phyloP scores from a whole-genome alignment of 805 yeast genomes.

The Helenozyma baotianmanensis region DNA sequence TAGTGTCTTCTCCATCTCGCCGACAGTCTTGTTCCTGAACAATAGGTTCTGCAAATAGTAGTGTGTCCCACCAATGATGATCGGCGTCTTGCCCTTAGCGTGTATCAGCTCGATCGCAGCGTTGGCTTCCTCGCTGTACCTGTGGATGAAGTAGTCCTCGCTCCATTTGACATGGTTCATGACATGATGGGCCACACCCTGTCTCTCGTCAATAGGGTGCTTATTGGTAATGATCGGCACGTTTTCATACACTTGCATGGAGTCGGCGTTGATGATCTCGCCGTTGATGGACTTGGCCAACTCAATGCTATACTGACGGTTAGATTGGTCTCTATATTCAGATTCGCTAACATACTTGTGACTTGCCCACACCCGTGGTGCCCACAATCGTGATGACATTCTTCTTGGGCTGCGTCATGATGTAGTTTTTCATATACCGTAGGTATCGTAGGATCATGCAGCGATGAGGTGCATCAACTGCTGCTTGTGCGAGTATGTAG shows the following conservation, averaged over 20 bases:
- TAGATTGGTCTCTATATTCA: too few relatives aligned
- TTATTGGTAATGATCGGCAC: conserved; percentile 82
- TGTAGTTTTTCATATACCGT: conserved; percentile 19
- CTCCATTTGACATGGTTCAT: conserved; percentile 81
- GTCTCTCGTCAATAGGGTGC: conserved; percentile 77
- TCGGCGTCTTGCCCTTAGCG: conserved; percentile 67
- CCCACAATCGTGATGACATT: conserved; percentile 70
- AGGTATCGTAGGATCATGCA: conserved; percentile 13
- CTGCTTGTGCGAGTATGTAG: too few relatives aligned
- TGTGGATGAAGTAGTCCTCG: conserved; percentile 75
- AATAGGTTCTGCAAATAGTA: conserved; percentile 79
- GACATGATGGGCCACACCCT: conserved; percentile 77
- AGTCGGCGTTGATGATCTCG: conserved; percentile 91
- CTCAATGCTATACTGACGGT: conserved; percentile 58
- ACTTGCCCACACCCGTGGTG: conserved; percentile 95
- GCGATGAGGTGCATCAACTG: too few relatives aligned
- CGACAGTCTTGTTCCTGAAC: conserved; percentile 65
- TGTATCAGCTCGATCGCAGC: conserved; percentile 61
- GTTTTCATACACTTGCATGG: conserved; percentile 88
- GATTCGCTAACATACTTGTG: conserved; percentile 61
- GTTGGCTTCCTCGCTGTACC: conserved; percentile 71
- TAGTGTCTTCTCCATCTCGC: conserved; percentile 19
- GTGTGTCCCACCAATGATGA: conserved; percentile 94
- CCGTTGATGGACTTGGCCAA: conserved; percentile 75
- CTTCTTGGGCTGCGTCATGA: conserved; percentile 30